phyloP scores from a whole-genome alignment of 345 rosid genomes.

The Eucalyptus regnans region DNA sequence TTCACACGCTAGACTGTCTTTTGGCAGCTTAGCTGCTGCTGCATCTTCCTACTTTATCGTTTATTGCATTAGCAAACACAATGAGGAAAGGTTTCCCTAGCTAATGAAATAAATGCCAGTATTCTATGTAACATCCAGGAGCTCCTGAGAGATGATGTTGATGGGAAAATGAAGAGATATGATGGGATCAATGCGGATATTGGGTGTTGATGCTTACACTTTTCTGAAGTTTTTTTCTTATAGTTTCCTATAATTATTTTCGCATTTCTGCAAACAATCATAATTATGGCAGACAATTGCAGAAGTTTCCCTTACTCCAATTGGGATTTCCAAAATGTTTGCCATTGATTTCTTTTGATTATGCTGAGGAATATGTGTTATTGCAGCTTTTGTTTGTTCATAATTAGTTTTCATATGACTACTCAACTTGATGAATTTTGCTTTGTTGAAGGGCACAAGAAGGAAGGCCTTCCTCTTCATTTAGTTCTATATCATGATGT shows the following conservation, averaged over 20 bases:
- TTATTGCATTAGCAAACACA: background rate
- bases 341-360: background rate
- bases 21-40: background rate
- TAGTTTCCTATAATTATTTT: background rate
- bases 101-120: background rate
- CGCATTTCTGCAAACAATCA: background rate
- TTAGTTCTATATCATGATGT: background rate
- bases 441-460: background rate
- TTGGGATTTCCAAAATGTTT: background rate
- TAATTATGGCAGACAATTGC: background rate
- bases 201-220: background rate
- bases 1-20: background rate
- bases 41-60: background rate
- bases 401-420: background rate
- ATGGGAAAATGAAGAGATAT: background rate
- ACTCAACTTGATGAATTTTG: background rate
- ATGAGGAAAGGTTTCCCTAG: background rate
- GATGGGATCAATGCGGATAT: background rate
- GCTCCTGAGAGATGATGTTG: background rate
- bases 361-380: background rate
- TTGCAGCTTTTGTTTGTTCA: background rate
- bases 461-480: background rate
- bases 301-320: background rate
- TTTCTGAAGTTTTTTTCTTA: background rate
- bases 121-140: background rate